Base-by-base conservation (phyloP, 768 basidiomycete species). In the Candolleomyces eurysporus region DNA sequence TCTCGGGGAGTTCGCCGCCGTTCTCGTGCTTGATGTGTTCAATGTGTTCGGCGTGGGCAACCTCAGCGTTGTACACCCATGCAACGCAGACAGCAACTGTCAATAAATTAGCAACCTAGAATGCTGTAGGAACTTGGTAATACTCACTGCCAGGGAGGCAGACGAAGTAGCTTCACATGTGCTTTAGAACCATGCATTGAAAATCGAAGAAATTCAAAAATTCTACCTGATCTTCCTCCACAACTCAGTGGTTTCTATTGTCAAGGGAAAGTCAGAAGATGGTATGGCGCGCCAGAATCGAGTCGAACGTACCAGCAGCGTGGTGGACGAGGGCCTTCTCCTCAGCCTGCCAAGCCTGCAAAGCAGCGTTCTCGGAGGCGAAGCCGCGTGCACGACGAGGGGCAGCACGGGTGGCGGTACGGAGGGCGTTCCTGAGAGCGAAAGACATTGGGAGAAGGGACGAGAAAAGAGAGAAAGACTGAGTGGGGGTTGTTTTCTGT, bases 161-260 rank as follows among this genome's bases (percentile, higher is more conserved):
- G 63, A 87, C 87, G 65, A 82, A 94, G 78, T 81, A 84, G 74
- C 92, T 93, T 64, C 6, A 58, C 36, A 11, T 36, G 36, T 36
- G 36, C 36, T 11, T 36, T 14, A 48, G 26, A 54, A 31, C 26
- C 39, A 43, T 30, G 51, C 3, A 31, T 30, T 71, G 82, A 54
- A 26, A 36, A 36, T 36, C 36, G 36, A 36, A 11, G 11, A 8
- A 36, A 36, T 36, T 36, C 36, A 7, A 6, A 11, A 36, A 36
- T 1, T 36, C 36, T 70, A 89, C 91, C 90, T 90, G 73, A 94
- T 91, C 79, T 88, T 92, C 70, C 91, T 87, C 92, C 92, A 94
- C 65, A 94, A 84, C 59, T 88, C 81, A 55, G 89, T 77, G 31
- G 91, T 89, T 61, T 86, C 92, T 94, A 67, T 42, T 63, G 58